Evolutionary conservation across 495 filamentous ascomycete species (phyloP), one percentile per base, ranked within the genome.

Genomic region (Tetracladium marchalianum): DNA sequence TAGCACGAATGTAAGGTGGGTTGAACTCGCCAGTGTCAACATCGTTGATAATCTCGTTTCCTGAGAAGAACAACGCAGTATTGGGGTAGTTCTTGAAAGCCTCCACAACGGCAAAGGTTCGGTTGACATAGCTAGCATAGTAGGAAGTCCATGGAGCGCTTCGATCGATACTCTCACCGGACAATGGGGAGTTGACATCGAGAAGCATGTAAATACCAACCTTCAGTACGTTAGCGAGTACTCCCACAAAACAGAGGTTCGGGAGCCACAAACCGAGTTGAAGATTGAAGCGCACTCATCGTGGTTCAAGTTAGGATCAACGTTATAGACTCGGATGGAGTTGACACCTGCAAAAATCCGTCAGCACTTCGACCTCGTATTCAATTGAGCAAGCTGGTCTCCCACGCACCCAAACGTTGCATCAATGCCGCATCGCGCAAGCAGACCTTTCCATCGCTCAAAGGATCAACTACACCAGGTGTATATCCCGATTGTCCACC

Each of bases 61-160:
- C 90, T 33, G 85, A 77, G 63, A 96, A 93, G 75, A 95, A 95
- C 41, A 76, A 84, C n/a, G 95, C 69, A 2, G 81, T 79, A 66
- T 97, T 97, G 50, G 87, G 86, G 64, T 86, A 97, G 62, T 75
- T 73, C 70, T 90, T 90, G 81, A 97, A 97, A 27, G 84, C 85
- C 69, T 97, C 90, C 22, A 96, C 86, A 35, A 97, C 73, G 57
- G 80, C 81, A 63, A 95, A 96, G 49, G 87, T 85, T 57, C 88
- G 81, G 54, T 80, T 76, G 49, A 93, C 75, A 63, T 97, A 97
- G 31, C 58, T 65, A 34, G 67, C 66, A 56, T 79, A 79, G 72
- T 96, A 97, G 47, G 77, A 83, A 43, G 70, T 68, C 63, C 67
- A 71, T 13, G 90, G 87, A 50, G 82, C 68, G 27, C 60, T 70